phyloP scores from a whole-genome alignment of 2,329 filamentous ascomycete genomes.

The Aspergillus sp. region DNA sequence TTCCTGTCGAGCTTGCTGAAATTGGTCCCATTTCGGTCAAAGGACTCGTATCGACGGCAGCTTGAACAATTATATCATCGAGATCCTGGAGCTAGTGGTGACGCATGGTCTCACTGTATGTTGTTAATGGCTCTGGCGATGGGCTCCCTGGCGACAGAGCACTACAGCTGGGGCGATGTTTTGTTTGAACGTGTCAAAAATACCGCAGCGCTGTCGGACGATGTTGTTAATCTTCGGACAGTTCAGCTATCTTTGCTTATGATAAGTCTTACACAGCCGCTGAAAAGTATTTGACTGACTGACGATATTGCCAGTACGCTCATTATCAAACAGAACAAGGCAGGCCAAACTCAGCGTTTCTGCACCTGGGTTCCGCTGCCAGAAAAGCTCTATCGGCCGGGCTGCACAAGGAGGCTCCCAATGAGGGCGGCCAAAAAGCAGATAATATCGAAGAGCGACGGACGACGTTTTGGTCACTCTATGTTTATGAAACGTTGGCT shows the following conservation, averaged over 20 bases:
- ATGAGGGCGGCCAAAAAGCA: conserved; percentile 26
- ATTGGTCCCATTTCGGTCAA: conserved; percentile 36
- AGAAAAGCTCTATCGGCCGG: conserved; percentile 46
- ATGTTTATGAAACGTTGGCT: conserved; percentile 43
- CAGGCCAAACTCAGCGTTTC: conserved; percentile 43
- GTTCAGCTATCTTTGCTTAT: conserved; percentile 45
- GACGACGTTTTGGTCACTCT: conserved; percentile 41
- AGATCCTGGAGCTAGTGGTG: conserved; percentile 28
- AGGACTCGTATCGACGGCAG: conserved; percentile 32
- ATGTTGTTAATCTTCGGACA: conserved; percentile 45
- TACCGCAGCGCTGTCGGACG: conserved; percentile 36
- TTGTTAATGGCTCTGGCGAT: conserved; percentile 38
- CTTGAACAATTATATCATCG: conserved; percentile 36
- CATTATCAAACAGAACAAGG: conserved; percentile 47
- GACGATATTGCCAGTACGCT: conserved; percentile 26
- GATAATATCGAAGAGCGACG: conserved; percentile 38
- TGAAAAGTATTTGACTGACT: conserved; percentile 1
- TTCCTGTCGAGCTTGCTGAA: conserved; percentile 42
- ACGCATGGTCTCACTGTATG: conserved; percentile 36
- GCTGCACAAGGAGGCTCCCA: conserved; percentile 41
- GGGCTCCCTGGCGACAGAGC: conserved; percentile 38
- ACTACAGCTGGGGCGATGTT: conserved; percentile 41
- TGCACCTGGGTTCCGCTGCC: conserved; percentile 40
- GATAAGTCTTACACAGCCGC: conserved; percentile 36
- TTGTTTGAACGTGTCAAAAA: conserved; percentile 45